These are phyloP conservation scores for Auriscalpium orientale DNA, from an alignment of 768 basidiomycete genomes.

Conservation along the genomic window DNA sequence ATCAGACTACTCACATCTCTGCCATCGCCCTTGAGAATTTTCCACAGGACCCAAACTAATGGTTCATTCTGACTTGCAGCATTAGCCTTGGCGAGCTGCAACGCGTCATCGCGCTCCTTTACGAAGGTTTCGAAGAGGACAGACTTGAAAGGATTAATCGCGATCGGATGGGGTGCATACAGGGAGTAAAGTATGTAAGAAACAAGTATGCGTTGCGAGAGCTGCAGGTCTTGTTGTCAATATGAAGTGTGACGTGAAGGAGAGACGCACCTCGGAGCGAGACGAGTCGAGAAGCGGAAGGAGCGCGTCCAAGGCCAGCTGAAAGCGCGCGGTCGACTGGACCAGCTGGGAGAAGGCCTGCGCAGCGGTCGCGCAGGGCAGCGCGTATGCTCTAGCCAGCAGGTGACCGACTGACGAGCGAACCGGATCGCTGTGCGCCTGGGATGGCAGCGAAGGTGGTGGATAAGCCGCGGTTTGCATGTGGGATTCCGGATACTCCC, in stretches of 20 bases:
- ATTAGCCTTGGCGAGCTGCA: slow-evolving; percentile 37
- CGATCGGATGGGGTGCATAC: slow-evolving; percentile 73
- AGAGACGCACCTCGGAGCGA: slow-evolving; percentile 13
- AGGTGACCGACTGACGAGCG: slow-evolving; percentile 62
- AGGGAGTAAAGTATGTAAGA: slow-evolving; percentile 75
- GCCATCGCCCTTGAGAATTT: slow-evolving; percentile 77
- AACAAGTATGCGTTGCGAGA: slow-evolving; percentile 67
- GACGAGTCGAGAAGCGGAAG: slow-evolving; percentile 56
- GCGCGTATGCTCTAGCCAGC: slow-evolving; percentile 53
- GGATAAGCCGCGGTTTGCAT: slow-evolving; percentile 22
- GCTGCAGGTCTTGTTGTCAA: slow-evolving; percentile 28
- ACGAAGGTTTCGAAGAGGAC: slow-evolving; percentile 60
- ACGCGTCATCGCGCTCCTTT: slow-evolving; percentile 59
- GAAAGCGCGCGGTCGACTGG: slow-evolving; percentile 69
- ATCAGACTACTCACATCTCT: slow-evolving; percentile 52
- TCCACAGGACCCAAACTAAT: slow-evolving; percentile 82
- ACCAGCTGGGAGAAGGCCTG: slow-evolving; percentile 71
- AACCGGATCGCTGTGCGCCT: slow-evolving; percentile 38
- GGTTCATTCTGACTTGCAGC: slow-evolving; percentile 61
- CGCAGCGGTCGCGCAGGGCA: slow-evolving; percentile 73
- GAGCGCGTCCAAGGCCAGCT: slow-evolving; percentile 77
- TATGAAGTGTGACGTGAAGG: neutral
- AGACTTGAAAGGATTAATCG: slow-evolving; percentile 77
- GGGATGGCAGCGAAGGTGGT: slow-evolving; percentile 24
- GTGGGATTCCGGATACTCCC: neutral